A percentile compares a stretch with the other conserved stretches of the same genome.
Evolutionary conservation across 2,329 filamentous ascomycete genomes (phyloP).

Genomic region (Drechslerella coelobrocha): DNA sequence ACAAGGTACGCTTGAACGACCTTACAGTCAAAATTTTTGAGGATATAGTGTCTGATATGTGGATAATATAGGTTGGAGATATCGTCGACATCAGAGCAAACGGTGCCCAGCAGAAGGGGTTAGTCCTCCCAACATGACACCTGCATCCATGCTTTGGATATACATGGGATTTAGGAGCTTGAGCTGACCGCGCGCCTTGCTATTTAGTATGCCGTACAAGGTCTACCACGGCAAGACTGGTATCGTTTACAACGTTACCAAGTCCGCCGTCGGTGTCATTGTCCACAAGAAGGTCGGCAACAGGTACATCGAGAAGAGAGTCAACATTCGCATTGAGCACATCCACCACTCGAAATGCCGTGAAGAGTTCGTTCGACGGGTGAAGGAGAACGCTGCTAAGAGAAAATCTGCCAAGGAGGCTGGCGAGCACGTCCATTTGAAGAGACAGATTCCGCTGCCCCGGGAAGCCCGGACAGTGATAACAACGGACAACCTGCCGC

Average conservation of each 20-base stretch:
- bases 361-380: constrained; percentile 93
- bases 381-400: constrained; percentile 93
- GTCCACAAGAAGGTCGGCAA: constrained; percentile 99
- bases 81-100: constrained; percentile 99
- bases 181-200: constrained; percentile 52
- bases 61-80: constrained; percentile 73
- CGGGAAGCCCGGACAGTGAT: constrained; percentile 80
- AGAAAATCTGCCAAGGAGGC: constrained; percentile 92
- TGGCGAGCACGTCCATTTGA: constrained; percentile 86
- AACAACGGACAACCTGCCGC: constrained; percentile 80
- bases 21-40: constrained; percentile 15
- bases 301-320: constrained; percentile 99
- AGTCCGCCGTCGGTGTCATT: constrained; percentile 96
- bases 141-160: not conserved
- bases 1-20: constrained; percentile 60
- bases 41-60: constrained; percentile 61
- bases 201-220: constrained; percentile 91
- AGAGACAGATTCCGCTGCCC: constrained; percentile 83
- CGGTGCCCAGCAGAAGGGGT: constrained; percentile 91
- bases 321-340: constrained; percentile 99
- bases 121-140: constrained; percentile 9
- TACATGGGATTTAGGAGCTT: not conserved
- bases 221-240: constrained; percentile 99
- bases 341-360: constrained; percentile 90
- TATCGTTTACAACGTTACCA: constrained; percentile 98